Evolutionary conservation across 192 early-diverging fungal species (phyloP), one percentile per base, ranked within the genome.

Genomic region (Nowakowskiella sp.): DNA sequence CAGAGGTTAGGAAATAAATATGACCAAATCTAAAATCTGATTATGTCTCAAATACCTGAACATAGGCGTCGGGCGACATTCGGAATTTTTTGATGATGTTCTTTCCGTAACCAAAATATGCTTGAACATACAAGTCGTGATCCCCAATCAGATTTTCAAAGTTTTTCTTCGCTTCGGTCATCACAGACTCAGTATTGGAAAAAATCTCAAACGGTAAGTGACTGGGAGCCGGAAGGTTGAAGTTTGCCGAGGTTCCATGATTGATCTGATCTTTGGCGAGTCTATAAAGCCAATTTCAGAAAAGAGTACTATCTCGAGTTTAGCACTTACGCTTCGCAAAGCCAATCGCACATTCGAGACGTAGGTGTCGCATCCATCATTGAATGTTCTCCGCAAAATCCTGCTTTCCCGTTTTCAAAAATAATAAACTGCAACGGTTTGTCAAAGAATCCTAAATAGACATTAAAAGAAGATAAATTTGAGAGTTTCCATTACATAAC

Each of bases 381-480:
- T 28, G 65, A 69, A 62, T 80, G 77, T 72, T 98, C 94, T 50
- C 84, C 92, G 34, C 83, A 78, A 77, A 95, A 93, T 23, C 90
- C 94, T 43, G 92, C 91, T 70, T 90, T 92, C 58, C 90, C 94
- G 78, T 98, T 98, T 53, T 92, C 92, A 71, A 88, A 91, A 46
- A 95, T 86, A 67, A 96, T 88, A 46, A 98, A 94, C 75, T 98
- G 92, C 51, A 90, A 73, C 33, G 89, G 74, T 76, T 98, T 95
- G 78, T 98, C 94, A 72, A 90, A 94, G 83, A 85, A 98, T 54
- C 47, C 34, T 39, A 39, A 39, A 19, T 13, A 39, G 36, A 39
- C 36, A 39, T 39, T 39, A 19, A 13, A 19, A 13, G 13, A 13
- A 39, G 36, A 13, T 39, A 19, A 13, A 19, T 13, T 39, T 13